Evolutionary conservation across 192 early-diverging fungal genomes (phyloP), one percentile per base, ranked within the genome.

Genomic region (Oehlia diaphana): DNA sequence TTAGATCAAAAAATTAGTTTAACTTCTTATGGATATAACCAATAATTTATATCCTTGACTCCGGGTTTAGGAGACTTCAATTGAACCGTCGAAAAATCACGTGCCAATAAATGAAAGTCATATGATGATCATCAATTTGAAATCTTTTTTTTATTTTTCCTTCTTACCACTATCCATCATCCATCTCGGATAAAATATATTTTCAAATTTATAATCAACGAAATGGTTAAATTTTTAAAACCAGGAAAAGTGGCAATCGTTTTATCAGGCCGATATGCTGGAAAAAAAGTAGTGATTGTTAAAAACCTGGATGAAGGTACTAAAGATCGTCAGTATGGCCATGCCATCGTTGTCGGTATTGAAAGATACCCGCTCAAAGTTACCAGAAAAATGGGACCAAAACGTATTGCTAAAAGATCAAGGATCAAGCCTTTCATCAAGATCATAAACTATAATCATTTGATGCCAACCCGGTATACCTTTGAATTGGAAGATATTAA

Each of bases 211-310:
- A 65, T 26, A 65, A 44, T 72, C 28, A 67, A 66, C 44, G 44
- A 67, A 65, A 77, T 77, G 76, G 76, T 77, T 26, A 77, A 77
- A 77, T 77, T 77, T 23, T 28, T 77, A 12, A 77, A 77, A 67
- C 76, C 76, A 23, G 76, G 76, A n/a, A 77, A 98, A 95, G 97
- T 98, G 82, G 97, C 96, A 80, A 93, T 99, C 78, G 88, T 99
- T 87, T 94, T 99, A 81, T 96, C 98, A 85, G 98, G 97, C 79
- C 95, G 98, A 80, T 95, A 95, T 81, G 98, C 98, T 87, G 98
- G 98, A 83, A 98, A 97, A 93, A 99, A 99, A 93, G 97, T 97
- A 81, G 97, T 99, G 84, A 96, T 99, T 83, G 93, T 99, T 86
- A 96, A 96, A 89, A 94, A 89, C 89, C 89, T 89, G 83, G 98